phyloP scores from a whole-genome alignment of 176 grass and related monocot genomes.

The Oryza rufipogon region DNA sequence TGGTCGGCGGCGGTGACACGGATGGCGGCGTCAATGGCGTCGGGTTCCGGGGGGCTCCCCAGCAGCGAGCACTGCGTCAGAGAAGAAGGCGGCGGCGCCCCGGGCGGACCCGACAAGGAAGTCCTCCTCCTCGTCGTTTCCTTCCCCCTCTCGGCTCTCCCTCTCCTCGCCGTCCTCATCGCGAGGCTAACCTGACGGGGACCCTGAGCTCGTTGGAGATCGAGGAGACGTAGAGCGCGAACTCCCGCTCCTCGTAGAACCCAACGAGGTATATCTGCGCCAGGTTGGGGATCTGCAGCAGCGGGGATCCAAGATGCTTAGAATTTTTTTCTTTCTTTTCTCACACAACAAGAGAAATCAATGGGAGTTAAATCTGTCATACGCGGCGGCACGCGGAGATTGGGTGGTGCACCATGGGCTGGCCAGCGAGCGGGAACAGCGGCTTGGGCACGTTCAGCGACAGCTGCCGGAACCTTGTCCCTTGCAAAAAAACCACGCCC shows the following conservation, averaged over 20 bases:
- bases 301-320: constrained; percentile 35
- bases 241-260: constrained; percentile 96
- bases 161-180: too few relatives aligned
- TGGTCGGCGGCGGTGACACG: too few relatives aligned
- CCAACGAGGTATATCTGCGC: constrained; percentile 97
- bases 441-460: constrained; percentile 98
- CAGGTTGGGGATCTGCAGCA: constrained; percentile 87
- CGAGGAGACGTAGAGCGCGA: constrained; percentile 92
- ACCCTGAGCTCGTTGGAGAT: constrained; percentile 96
- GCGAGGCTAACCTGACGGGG: constrained; percentile 70
- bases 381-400: background rate
- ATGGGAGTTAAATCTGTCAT: background rate
- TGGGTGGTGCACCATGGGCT: constrained; percentile 5
- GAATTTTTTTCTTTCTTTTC: background rate
- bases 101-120: too few relatives aligned
- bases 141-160: too few relatives aligned
- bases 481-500: constrained; percentile 44
- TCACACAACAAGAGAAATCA: background rate
- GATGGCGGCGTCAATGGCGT: too few relatives aligned
- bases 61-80: too few relatives aligned
- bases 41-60: too few relatives aligned
- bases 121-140: too few relatives aligned
- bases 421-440: constrained; percentile 91
- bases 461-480: constrained; percentile 90
- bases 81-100: too few relatives aligned